Percentiles rank a stretch among this genome's conserved stretches.
These are phyloP conservation scores for Leccinum subgranulosum DNA, from an alignment of 768 basidiomycete species.

Conservation along the genomic window DNA sequence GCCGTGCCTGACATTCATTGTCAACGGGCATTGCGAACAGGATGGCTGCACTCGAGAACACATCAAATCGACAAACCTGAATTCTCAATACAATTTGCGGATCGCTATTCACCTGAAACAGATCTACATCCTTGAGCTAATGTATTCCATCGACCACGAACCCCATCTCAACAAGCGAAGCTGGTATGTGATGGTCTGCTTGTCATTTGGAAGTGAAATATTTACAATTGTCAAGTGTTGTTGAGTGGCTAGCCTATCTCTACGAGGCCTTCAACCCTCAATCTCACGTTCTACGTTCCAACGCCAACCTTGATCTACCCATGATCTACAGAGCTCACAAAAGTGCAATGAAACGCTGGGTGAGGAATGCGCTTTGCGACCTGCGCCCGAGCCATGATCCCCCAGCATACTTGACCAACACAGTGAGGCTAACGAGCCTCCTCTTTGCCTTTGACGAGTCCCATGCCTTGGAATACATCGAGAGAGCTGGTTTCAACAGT, in stretches of 20 bases:
- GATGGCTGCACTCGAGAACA: conserved; percentile 39
- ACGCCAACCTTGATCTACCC: conserved; percentile 31
- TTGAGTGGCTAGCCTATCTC: conserved; percentile 37
- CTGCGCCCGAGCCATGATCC: neutral
- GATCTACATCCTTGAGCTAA: conserved; percentile 42
- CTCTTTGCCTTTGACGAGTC: conserved; percentile 37
- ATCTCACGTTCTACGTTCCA: conserved; percentile 42
- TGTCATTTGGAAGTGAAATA: neutral
- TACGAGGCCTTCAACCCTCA: conserved; percentile 51
- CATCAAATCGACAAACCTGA: conserved; percentile 22
- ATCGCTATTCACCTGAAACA: conserved; percentile 47
- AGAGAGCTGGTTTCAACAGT: conserved; percentile 28
- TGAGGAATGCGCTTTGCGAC: conserved; percentile 43
- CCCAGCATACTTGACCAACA: conserved; percentile 35
- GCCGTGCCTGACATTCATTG: conserved; percentile 37
- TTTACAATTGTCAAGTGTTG: neutral
- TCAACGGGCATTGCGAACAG: conserved; percentile 32
- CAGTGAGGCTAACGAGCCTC: conserved; percentile 37
- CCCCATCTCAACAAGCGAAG: neutral
- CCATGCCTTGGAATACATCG: conserved; percentile 34
- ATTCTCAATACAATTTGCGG: conserved; percentile 38
- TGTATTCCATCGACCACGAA: conserved; percentile 14
- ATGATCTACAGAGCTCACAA: conserved; percentile 38
- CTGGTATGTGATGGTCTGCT: conserved; percentile 1
- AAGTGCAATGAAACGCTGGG: conserved; percentile 45